Evolutionary conservation across 352 stramenopile genomes (phyloP).

Genomic region (Phytophthora colocasiae): DNA sequence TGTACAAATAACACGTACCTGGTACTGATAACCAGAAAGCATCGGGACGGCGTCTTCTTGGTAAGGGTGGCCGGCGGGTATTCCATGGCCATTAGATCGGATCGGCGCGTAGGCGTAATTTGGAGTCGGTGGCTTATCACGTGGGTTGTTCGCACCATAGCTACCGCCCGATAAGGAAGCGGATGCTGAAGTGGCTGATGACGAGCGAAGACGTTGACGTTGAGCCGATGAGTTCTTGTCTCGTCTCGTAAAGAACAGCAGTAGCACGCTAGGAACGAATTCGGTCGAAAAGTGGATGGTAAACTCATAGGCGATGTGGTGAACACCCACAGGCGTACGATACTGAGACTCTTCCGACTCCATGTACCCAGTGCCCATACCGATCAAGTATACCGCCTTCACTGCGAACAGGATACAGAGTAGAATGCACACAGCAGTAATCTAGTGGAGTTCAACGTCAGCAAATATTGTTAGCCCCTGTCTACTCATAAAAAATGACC

Average conservation of each 20-base stretch:
- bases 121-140: constrained; percentile 49
- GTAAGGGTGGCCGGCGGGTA: constrained; percentile 37
- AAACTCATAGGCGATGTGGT: constrained; percentile 81
- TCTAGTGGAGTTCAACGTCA: constrained; percentile 44
- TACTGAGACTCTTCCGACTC: constrained; percentile 71
- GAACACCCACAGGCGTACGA: constrained; percentile 63
- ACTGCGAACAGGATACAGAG: constrained; percentile 72
- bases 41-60: constrained; percentile 59
- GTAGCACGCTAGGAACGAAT: constrained; percentile 71
- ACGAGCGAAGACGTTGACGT: constrained; percentile 34
- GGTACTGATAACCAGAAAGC: constrained; percentile 73
- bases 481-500: constrained; percentile 15
- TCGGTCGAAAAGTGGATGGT: constrained; percentile 75
- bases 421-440: constrained; percentile 78
- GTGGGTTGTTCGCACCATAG: constrained; percentile 35
- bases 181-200: constrained; percentile 35
- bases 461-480: constrained; percentile 9
- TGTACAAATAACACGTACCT: constrained; percentile 35
- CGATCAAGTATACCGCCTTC: constrained; percentile 74
- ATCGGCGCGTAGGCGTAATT: constrained; percentile 48
- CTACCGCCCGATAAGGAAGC: constrained; percentile 43
- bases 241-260: constrained; percentile 75
- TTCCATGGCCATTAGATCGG: constrained; percentile 43
- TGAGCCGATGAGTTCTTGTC: constrained; percentile 34
- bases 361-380: constrained; percentile 71